A percentile compares a stretch with the other conserved stretches of the same genome.
phyloP scores from a whole-genome alignment of 306 rosid species.

The apple (Malus domestica) region DNA sequence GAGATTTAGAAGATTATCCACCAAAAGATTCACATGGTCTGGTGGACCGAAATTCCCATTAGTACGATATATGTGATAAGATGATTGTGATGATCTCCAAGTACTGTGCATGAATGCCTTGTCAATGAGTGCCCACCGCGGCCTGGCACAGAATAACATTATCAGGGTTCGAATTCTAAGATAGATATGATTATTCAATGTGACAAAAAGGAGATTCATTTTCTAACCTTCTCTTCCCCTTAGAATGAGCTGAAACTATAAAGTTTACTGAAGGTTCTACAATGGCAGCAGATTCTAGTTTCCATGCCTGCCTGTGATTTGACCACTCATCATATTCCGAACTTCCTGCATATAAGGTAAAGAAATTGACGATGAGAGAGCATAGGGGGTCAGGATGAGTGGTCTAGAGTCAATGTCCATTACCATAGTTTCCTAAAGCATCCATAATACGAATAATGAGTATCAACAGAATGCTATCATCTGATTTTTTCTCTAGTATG shows the following conservation, averaged over 20 bases:
- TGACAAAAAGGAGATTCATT: constrained; percentile 8
- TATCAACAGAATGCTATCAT: constrained; percentile 88
- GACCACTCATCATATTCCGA: constrained; percentile 96
- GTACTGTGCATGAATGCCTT: constrained; percentile 96
- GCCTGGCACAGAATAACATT: constrained; percentile 41
- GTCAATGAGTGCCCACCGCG: constrained; percentile 99
- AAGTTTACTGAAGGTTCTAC: constrained; percentile 87
- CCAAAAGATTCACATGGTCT: constrained; percentile 67
- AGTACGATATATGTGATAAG: constrained; percentile 78
- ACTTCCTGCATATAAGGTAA: constrained; percentile 50
- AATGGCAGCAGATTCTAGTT: constrained; percentile 92
- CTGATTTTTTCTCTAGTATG: constrained; percentile 73
- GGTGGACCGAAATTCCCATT: constrained; percentile 66
- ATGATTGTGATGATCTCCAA: constrained; percentile 97
- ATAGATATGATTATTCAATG: constrained; percentile 6
- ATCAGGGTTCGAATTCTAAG: constrained; percentile 10
- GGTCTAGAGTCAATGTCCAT: constrained; percentile 1
- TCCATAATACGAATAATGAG: constrained; percentile 90
- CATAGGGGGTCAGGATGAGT: not conserved
- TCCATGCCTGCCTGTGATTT: constrained; percentile 98
- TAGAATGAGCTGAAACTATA: constrained; percentile 68
- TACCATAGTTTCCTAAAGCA: constrained; percentile 96
- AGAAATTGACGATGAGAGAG: constrained; percentile 12
- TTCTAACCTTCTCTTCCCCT: constrained; percentile 79
- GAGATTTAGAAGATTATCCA: constrained; percentile 77